Evolutionary conservation across 2,329 filamentous ascomycete species (phyloP).

Genomic region (Fusarium lyarnte): DNA sequence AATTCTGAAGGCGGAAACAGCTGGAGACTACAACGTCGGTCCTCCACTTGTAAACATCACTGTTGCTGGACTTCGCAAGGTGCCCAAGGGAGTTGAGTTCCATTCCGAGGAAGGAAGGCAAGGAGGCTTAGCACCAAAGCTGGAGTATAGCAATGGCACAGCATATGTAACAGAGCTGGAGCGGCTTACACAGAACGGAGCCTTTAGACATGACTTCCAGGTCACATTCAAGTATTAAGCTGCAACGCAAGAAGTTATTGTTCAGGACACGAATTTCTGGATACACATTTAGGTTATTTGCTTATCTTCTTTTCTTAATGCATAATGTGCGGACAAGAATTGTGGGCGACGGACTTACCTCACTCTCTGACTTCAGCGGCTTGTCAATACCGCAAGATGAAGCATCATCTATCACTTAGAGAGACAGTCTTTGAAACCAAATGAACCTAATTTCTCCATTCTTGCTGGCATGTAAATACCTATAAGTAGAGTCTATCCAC

Average conservation of each 20-base stretch:
- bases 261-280: no score
- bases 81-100: not conserved
- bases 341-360: no score
- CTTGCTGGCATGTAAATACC: not conserved
- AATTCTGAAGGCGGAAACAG: not conserved
- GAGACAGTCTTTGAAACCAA: no score
- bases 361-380: no score
- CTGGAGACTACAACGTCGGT: not conserved
- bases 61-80: not conserved
- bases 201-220: not conserved
- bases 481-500: fast-evolving
- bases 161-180: not conserved
- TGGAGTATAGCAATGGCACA: not conserved
- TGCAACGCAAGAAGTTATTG: not conserved
- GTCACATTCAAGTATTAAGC: not conserved
- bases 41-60: not conserved
- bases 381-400: no score
- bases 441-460: no score
- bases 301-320: no score
- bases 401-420: no score
- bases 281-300: no score
- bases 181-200: not conserved
- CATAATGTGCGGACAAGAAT: no score
- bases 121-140: fast-evolving
- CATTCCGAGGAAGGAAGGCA: not conserved